Evolutionary conservation across 2,329 filamentous ascomycete genomes (phyloP), one percentile per base, ranked within the genome.

Genomic region (Coniochaeta prunicola): DNA sequence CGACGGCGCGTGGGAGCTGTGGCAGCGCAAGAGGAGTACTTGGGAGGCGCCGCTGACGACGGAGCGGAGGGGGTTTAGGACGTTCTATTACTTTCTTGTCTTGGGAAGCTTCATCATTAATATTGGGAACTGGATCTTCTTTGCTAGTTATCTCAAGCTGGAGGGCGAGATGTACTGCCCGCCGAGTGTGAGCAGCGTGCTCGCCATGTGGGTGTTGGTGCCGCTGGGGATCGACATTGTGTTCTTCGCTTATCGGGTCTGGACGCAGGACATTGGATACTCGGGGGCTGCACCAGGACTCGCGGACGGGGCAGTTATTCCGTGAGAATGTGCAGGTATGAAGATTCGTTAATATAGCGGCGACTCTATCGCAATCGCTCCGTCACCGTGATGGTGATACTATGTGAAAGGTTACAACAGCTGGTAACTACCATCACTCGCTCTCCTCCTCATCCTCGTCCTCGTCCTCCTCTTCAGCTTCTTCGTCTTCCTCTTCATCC

Each of bases 361-460:
- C 12, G 10, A 26, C 3, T 26, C 10, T 45, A 45, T 21, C 36
- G 15, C 36, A 9, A 45, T 45, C 9, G 21, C 21, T 45, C 9
- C 21, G 17, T 45, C 40, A 12, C 21, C 5, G 40, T 38, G n/a
- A n/a, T n/a, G 6, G 36, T 38, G 15, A 38, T 10, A 38, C 36
- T 38, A 6, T 33, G 31, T 33, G 9, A 45, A 24, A 4, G 26
- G 19, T 9, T 12, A 26, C 26, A 45, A 26, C 6, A 45, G 9
- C 65, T 33, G 26, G 24, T 30, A 33, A 21, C 21, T 13, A 17
- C 24, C 60, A 61, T 9, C 61, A 59, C 21, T 65, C 65, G 4
- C 60, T 62, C 8, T 62, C 62, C 2, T 63, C 64, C 17, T 56
- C 59, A 19, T 59, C 61, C 2, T 57, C 57, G 1, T 45, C 59